Evolutionary conservation across 306 rosid species (phyloP).

Genomic region (Mucuna pruriens): DNA sequence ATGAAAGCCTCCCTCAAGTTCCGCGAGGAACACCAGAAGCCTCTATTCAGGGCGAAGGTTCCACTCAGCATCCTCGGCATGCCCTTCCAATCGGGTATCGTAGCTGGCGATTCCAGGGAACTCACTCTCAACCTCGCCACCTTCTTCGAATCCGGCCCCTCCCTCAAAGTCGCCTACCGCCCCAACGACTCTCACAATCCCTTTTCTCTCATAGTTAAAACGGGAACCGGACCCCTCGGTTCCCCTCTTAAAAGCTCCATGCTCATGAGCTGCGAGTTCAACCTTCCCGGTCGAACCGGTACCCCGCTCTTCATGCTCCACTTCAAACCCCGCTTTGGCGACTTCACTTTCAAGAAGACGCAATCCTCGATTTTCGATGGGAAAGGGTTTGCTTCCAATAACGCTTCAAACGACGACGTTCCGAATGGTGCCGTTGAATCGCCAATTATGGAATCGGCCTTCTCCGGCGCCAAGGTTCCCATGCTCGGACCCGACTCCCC

Average conservation of each 20-base stretch:
- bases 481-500: conserved; percentile 26
- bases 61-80: conserved; percentile 75
- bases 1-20: conserved; percentile 95
- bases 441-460: conserved; percentile 44
- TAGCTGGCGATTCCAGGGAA: conserved; percentile 85
- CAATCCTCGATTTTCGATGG: conserved; percentile 66
- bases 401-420: conserved; percentile 39
- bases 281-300: conserved; percentile 51
- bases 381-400: neutral
- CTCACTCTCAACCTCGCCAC: conserved; percentile 77
- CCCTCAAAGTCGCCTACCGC: conserved; percentile 60
- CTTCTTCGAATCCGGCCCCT: conserved; percentile 78
- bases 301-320: conserved; percentile 85
- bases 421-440: conserved; percentile 44
- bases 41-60: conserved; percentile 71
- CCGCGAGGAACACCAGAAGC: conserved; percentile 80
- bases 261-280: conserved; percentile 85
- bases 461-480: conserved; percentile 46
- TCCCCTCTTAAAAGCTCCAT: conserved; percentile 73
- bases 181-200: conserved; percentile 81
- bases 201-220: conserved; percentile 67
- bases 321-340: conserved; percentile 83
- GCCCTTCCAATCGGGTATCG: conserved; percentile 84
- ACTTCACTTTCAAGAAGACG: conserved; percentile 81
- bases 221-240: conserved; percentile 77